Evolutionary conservation across 169 alveolate genomes (phyloP).

Genomic region (Pseudocohnilembus persalinus): DNA sequence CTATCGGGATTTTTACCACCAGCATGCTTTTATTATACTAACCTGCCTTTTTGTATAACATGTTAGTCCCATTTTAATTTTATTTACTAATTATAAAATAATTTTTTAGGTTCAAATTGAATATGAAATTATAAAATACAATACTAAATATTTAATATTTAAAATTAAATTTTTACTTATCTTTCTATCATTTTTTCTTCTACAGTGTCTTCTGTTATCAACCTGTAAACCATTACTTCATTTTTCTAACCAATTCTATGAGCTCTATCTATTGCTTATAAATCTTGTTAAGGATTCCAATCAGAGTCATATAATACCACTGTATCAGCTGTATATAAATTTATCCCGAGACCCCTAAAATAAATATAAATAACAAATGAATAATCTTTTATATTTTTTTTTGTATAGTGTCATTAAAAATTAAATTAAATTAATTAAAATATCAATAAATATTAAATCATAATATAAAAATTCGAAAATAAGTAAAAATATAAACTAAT

Average conservation of each 20-base stretch:
- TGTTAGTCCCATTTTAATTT: slow-evolving; percentile 95
- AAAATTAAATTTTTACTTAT: too few relatives aligned
- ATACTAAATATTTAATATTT: too few relatives aligned
- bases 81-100: slow-evolving; percentile 32
- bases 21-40: slow-evolving; percentile 51
- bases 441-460: slow-evolving; percentile 59
- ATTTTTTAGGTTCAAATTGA: too few relatives aligned
- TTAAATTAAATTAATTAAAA: too few relatives aligned
- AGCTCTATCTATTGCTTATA: slow-evolving; percentile 99
- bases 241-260: slow-evolving; percentile 98
- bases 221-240: slow-evolving; percentile 94
- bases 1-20: slow-evolving; percentile 52
- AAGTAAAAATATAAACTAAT: too few relatives aligned
- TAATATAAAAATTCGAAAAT: too few relatives aligned
- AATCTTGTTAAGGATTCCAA: slow-evolving; percentile 97
- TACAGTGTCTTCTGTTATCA: slow-evolving; percentile 94
- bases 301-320: slow-evolving; percentile 96
- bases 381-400: too few relatives aligned
- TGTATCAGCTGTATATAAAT: slow-evolving; percentile 95
- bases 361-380: too few relatives aligned
- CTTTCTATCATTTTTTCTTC: slow-evolving; percentile 97
- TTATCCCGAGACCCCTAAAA: slow-evolving; percentile 87
- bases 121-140: neutral
- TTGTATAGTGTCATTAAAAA: too few relatives aligned
- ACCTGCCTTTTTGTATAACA: slow-evolving; percentile 94